Evolutionary conservation across 129 eudicot genomes (phyloP).

Genomic region (Helianthus annuus): HanXRQr2.0-SUNRISE NC_035436.2:149558363-149558862

Average conservation of each 20-base stretch:
- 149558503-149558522: constrained; percentile 98
- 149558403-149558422: constrained; percentile 4
- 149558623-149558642: constrained; percentile 90
- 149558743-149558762: constrained; percentile 4
- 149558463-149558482: constrained; percentile 73
- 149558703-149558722: neutral
- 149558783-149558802: constrained; percentile 70
- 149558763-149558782: constrained; percentile 20
- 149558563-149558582: constrained; percentile 8
- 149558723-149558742: neutral
- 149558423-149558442: constrained; percentile 6
- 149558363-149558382: constrained; percentile 78
- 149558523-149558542: constrained; percentile 92
- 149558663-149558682: constrained; percentile 85
- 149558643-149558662: constrained; percentile 98
- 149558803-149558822: constrained; percentile 87
- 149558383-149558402: constrained; percentile 6
- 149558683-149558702: constrained; percentile 95
- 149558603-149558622: constrained; percentile 4
- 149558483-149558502: constrained; percentile 85
- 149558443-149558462: neutral
- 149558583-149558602: neutral
- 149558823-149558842: constrained; percentile 99
- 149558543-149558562: constrained; percentile 91
- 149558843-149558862: constrained; percentile 93